Conservation (phyloP, 305 asterid genomes). For the Salvia sclarea region DNA sequence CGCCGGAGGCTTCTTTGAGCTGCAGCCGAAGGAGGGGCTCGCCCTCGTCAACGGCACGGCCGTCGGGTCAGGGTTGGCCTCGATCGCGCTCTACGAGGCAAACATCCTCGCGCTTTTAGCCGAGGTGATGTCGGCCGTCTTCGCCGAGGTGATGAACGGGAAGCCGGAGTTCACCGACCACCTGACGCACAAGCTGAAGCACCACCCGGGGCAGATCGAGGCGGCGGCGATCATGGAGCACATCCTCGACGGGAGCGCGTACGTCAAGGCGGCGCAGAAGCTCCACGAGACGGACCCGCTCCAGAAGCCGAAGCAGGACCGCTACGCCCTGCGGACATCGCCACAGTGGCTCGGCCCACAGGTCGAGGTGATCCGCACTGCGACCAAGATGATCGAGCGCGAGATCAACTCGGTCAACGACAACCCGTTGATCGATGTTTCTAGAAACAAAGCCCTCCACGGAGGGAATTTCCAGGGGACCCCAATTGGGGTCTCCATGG, state of each 20-base stretch:
- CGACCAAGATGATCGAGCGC: slow-evolving; percentile 80
- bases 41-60: slow-evolving; percentile 92
- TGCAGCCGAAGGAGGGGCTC: slow-evolving; percentile 89
- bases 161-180: slow-evolving; percentile 86
- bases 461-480: slow-evolving; percentile 95
- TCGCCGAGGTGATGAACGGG: slow-evolving; percentile 90
- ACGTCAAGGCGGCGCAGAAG: slow-evolving; percentile 65
- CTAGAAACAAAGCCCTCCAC: slow-evolving; percentile 78
- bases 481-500: slow-evolving; percentile 87
- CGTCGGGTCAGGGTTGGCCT: slow-evolving; percentile 89
- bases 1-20: slow-evolving; percentile 60
- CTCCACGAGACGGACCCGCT: slow-evolving; percentile 71
- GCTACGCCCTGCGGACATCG: slow-evolving; percentile 78
- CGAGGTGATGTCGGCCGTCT: slow-evolving; percentile 71
- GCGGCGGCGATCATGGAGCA: slow-evolving; percentile 94
- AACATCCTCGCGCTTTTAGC: slow-evolving; percentile 56
- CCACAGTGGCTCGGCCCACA: slow-evolving; percentile 93
- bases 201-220: slow-evolving; percentile 89
- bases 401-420: slow-evolving; percentile 88
- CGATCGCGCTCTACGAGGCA: slow-evolving; percentile 73
- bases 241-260: slow-evolving; percentile 67
- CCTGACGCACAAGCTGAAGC: slow-evolving; percentile 77
- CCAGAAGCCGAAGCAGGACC: slow-evolving; percentile 75
- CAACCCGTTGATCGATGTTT: slow-evolving; percentile 82
- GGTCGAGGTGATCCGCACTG: slow-evolving; percentile 72